These are phyloP conservation scores for Aspergillus floridensis DNA, from an alignment of 2,329 filamentous ascomycete genomes.

Conservation along the genomic window DNA sequence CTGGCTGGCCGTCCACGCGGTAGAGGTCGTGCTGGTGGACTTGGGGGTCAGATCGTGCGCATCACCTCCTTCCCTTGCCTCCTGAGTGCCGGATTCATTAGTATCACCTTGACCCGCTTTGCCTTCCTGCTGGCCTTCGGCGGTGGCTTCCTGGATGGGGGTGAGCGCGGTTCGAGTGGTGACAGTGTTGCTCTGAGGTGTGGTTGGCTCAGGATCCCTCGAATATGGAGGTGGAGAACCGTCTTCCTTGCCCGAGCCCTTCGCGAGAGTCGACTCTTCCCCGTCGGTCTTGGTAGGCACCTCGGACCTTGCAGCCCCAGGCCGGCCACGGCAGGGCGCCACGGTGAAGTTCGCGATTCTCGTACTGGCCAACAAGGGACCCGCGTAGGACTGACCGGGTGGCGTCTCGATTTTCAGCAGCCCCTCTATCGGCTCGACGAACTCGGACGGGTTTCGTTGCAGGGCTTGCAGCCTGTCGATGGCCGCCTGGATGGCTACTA, in stretches of 20 bases:
- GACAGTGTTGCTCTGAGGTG: not conserved
- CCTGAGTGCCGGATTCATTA: not conserved
- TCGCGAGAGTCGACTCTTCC: not conserved
- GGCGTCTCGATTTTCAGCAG: too few species aligned
- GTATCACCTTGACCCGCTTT: not conserved
- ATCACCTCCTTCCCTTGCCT: not conserved
- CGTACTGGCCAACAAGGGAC: too few species aligned
- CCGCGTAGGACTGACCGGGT: too few species aligned
- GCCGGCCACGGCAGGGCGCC: too few species aligned
- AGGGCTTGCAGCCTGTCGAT: not conserved
- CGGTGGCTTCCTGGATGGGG: not conserved
- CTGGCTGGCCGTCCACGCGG: constrained; percentile 6
- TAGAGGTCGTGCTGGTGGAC: constrained; percentile 11
- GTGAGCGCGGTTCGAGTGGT: not conserved
- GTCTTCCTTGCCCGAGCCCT: too few species aligned
- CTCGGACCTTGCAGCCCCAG: too few species aligned
- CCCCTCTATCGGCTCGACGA: too few species aligned
- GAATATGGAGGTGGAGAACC: not conserved
- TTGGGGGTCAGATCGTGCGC: constrained; percentile 6
- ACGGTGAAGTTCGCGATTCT: too few species aligned
- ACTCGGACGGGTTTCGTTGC: not conserved
- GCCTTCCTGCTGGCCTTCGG: not conserved
- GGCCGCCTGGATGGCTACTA: not conserved
- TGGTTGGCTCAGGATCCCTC: not conserved
- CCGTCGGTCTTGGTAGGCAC: too few species aligned